These are phyloP conservation scores for Naegleria fowleri DNA, from an alignment of 208 protist species.

Conservation along the genomic window DNA sequence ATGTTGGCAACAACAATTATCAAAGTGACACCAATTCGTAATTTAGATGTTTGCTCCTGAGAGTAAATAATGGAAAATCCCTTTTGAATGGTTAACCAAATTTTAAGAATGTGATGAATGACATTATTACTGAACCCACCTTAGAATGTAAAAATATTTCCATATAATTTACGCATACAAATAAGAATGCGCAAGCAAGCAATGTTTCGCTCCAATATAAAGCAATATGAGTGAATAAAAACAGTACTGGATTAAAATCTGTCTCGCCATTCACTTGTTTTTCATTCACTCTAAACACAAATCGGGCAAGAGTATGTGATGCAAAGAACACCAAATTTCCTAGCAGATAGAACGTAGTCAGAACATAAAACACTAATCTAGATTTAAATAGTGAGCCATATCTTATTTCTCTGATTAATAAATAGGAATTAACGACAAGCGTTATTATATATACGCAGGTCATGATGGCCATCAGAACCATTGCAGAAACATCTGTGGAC, in stretches of 20 bases:
- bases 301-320: not conserved
- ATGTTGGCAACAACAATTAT: not conserved
- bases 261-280: not conserved
- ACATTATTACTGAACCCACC: too few species aligned
- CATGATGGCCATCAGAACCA: not conserved
- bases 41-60: not conserved
- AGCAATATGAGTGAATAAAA: not conserved
- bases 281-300: not conserved
- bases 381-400: not conserved
- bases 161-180: not conserved
- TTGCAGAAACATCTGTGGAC: not conserved
- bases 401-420: not conserved
- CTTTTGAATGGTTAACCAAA: not conserved
- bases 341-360: not conserved
- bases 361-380: not conserved
- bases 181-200: not conserved
- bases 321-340: not conserved
- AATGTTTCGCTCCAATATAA: not conserved
- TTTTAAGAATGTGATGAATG: too few species aligned
- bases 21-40: not conserved
- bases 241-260: not conserved
- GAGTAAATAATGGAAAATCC: not conserved
- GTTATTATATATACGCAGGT: not conserved
- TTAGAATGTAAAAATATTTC: not conserved
- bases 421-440: not conserved